Conservation (phyloP, 805 yeast genomes). For the Spathaspora boniae region DNA sequence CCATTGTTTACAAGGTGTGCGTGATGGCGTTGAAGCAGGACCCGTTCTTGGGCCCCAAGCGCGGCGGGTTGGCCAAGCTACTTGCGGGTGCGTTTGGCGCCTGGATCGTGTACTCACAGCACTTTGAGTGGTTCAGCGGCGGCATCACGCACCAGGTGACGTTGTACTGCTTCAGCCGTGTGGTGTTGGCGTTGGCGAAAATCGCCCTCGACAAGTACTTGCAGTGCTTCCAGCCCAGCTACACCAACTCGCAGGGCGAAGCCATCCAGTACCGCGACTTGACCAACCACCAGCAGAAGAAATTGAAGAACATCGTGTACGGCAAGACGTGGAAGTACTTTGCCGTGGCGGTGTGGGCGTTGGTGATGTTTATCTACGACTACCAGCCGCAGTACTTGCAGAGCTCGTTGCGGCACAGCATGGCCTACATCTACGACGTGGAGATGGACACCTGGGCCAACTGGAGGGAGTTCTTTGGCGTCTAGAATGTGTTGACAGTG, state of each 20-base stretch:
- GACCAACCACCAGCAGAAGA: slow-evolving; percentile 28
- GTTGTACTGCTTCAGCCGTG: slow-evolving; percentile 68
- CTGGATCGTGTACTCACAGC: slow-evolving; percentile 43
- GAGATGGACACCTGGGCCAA: slow-evolving; percentile 51
- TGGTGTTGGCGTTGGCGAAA: slow-evolving; percentile 58
- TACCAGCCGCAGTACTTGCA: slow-evolving; percentile 61
- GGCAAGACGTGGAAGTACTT: slow-evolving; percentile 52
- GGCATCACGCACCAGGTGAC: slow-evolving; percentile 71
- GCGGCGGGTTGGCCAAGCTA: slow-evolving; percentile 26
- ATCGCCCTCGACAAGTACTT: slow-evolving; percentile 40
- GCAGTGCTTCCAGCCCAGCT: slow-evolving; percentile 32
- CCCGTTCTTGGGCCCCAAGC: slow-evolving; percentile 29
- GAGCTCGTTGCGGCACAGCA: slow-evolving; percentile 58
- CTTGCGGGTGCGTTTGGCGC: slow-evolving; percentile 39
- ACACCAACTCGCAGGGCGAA: slow-evolving; percentile 14
- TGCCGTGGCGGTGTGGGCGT: slow-evolving; percentile 68
- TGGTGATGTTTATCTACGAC: slow-evolving; percentile 68
- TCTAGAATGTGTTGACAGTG: no score
- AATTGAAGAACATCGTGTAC: slow-evolving; percentile 26
- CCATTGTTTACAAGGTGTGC: slow-evolving; percentile 46
- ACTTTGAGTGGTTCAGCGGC: slow-evolving; percentile 41
- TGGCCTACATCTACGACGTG: slow-evolving; percentile 67
- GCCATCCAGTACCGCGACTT: slow-evolving; percentile 19
- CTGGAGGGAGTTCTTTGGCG: slow-evolving; percentile 44
- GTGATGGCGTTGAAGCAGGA: slow-evolving; percentile 29